Evolutionary conservation across 1,284 basidiomycete genomes (phyloP).

Genomic region (Sanghuangporus sanghuang): DNA sequence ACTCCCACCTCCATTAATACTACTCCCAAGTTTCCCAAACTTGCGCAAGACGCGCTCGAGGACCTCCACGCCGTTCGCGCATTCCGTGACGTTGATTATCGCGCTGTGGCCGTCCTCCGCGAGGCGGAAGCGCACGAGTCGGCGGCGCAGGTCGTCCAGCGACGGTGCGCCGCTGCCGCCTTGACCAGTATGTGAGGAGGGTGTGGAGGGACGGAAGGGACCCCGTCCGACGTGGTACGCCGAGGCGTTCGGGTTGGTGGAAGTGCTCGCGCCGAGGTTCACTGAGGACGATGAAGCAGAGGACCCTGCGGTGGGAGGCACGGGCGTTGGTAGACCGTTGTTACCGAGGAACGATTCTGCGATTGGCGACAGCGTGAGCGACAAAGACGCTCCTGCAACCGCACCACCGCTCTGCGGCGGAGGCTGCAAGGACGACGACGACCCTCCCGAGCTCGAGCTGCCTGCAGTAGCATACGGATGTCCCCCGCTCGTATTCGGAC

Average conservation of each 20-base stretch:
- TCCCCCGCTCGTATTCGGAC: conserved; percentile 13
- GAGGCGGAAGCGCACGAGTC: conserved; percentile 82
- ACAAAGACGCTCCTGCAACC: conserved; percentile 13
- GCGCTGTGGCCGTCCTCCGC: conserved; percentile 72
- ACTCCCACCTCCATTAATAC: conserved; percentile 26
- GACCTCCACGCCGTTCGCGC: conserved; percentile 76
- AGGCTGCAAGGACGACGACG: conserved; percentile 4
- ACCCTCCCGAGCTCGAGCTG: not conserved
- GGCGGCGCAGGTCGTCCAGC: conserved; percentile 73
- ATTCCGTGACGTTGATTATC: conserved; percentile 77
- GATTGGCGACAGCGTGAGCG: conserved; percentile 57
- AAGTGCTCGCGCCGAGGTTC: not conserved
- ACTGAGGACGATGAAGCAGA: not conserved
- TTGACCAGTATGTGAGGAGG: conserved; percentile 24
- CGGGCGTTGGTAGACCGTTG: not conserved
- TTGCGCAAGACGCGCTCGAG: conserved; percentile 85
- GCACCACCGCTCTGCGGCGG: conserved; percentile 3
- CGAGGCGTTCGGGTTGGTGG: conserved; percentile 11
- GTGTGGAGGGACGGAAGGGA: conserved; percentile 41
- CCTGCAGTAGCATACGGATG: conserved; percentile 12
- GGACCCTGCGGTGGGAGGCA: conserved; percentile 9
- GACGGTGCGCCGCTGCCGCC: conserved; percentile 43
- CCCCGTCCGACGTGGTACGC: conserved; percentile 51
- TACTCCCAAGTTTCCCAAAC: conserved; percentile 61
- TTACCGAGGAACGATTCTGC: conserved; percentile 51